Evolutionary conservation across 139 green algal genomes (phyloP), one percentile per base, ranked within the genome.

Genomic region (Coelastrella sp.): DNA sequence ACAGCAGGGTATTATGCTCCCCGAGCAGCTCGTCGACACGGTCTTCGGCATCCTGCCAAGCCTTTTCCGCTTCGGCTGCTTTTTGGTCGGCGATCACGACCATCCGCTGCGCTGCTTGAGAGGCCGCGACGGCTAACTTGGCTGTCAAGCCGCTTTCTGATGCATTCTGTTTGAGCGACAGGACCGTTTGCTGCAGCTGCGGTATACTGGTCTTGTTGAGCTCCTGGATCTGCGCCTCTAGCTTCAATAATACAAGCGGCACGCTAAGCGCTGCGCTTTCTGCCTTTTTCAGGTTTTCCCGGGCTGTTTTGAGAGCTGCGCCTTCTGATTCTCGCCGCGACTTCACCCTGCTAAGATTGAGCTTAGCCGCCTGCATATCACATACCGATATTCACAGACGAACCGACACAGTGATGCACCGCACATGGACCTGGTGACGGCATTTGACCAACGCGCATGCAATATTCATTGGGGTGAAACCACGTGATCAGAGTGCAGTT

Each of bases 31-130:
- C 68, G 7, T 88, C 83, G 11, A 88, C 83, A 8, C 32, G 60
- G 68, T 88, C 83, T 54, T 88, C 83, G 10, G 83, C 83, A 3
- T 57, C 17, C 17, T 88, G 83, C 83, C 83, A 88, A 13, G 83
- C 83, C 10, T 20, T 56, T 19, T 88, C 83, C n/a, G 83, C 83
- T 11, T 66, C 19, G 3, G 83, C 83, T 22, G 68, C 83, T 17
- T 88, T 88, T 68, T 88, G 23, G 7, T 88, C 83, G 5, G 83
- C 83, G 0, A 80, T 19, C 19, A 88, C 68, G 0, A 88, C 68
- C 68, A 88, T 80, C 47, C 68, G 19, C 54, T 88, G 58, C 6
- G 83, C 54, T 81, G 83, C 68, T 5, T 81, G 68, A 5, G 56
- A 66, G 16, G 20, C 66, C 32, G 66, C 54, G 5, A 22, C 11